phyloP scores from a whole-genome alignment of 768 basidiomycete genomes.

The Lactarius sp. region DNA sequence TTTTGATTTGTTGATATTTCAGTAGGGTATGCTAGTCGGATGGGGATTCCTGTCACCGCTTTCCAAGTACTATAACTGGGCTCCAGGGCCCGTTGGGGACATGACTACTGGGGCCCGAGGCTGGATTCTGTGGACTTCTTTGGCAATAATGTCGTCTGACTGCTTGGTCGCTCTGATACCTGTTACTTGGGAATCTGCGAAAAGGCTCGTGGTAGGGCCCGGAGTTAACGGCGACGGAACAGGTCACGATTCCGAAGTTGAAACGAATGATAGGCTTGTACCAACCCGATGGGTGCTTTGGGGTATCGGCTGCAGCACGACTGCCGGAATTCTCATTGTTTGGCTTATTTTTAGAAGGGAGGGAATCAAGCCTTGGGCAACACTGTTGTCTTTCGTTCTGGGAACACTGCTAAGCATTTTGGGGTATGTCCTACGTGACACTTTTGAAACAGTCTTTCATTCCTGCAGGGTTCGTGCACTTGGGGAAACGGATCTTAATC shows the following conservation, averaged over 20 bases:
- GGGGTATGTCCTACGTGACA: slow-evolving; percentile 48
- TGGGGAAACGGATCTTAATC: slow-evolving; percentile 93
- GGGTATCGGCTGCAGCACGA: slow-evolving; percentile 59
- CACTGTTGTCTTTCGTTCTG: slow-evolving; percentile 73
- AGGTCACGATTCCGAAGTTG: slow-evolving; percentile 58
- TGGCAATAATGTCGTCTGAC: slow-evolving; percentile 95
- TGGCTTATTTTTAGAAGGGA: slow-evolving; percentile 88
- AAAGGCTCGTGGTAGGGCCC: slow-evolving; percentile 30
- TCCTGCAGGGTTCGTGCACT: slow-evolving; percentile 75
- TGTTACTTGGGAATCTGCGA: slow-evolving; percentile 52
- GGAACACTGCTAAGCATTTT: slow-evolving; percentile 84
- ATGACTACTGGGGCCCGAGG: slow-evolving; percentile 87
- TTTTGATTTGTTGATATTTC: slow-evolving; percentile 7
- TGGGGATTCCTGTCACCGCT: slow-evolving; percentile 94
- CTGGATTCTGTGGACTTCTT: slow-evolving; percentile 94
- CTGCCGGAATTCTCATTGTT: slow-evolving; percentile 71
- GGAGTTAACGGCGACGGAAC: slow-evolving; percentile 26
- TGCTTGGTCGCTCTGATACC: slow-evolving; percentile 82
- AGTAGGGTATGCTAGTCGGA: slow-evolving; percentile 90
- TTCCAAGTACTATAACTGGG: slow-evolving; percentile 80
- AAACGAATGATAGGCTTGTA: slow-evolving; percentile 76
- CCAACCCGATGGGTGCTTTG: slow-evolving; percentile 70
- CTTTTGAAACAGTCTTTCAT: not conserved
- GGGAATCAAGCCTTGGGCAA: slow-evolving; percentile 95
- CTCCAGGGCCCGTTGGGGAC: slow-evolving; percentile 85